These are phyloP conservation scores for Boletus insuetus DNA, from an alignment of 768 basidiomycete species.

Conservation along the genomic window DNA sequence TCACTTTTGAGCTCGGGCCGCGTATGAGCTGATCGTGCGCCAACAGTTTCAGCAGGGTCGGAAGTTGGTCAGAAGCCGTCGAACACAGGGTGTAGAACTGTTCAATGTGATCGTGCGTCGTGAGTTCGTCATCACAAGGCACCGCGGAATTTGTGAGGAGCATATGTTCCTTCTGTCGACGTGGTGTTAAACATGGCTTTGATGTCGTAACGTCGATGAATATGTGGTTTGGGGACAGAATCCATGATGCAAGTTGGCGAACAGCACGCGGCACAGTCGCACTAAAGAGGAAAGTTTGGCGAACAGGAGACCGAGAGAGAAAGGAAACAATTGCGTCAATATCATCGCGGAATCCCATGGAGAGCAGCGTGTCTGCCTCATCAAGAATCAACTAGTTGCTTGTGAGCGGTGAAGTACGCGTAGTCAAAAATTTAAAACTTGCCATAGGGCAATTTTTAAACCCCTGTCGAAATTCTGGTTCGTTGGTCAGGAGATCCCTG, in stretches of 20 bases:
- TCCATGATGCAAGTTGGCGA: conserved; percentile 61
- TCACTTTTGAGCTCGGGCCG: conserved; percentile 63
- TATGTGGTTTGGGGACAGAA: conserved; percentile 56
- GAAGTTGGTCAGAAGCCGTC: conserved; percentile 62
- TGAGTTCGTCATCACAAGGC: conserved; percentile 22
- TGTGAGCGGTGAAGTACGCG: conserved; percentile 2
- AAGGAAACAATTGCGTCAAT: conserved; percentile 66
- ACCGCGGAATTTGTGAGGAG: neutral
- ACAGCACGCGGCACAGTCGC: conserved; percentile 79
- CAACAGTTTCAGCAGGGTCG: conserved; percentile 75
- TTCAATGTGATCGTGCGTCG: conserved; percentile 71
- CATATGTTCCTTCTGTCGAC: neutral
- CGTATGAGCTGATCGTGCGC: conserved; percentile 84
- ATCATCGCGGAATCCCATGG: conserved; percentile 90
- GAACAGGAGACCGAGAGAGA: conserved; percentile 58
- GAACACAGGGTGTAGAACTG: conserved; percentile 82
- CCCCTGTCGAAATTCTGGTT: conserved; percentile 51
- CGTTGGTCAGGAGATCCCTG: conserved; percentile 64
- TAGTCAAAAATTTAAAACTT: conserved; percentile 23
- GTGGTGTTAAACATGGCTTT: conserved; percentile 39
- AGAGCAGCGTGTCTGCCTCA: conserved; percentile 87
- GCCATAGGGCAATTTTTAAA: conserved; percentile 60
- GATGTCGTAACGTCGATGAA: conserved; percentile 73
- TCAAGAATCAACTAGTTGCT: conserved; percentile 75
- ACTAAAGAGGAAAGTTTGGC: conserved; percentile 92